These are phyloP conservation scores for Microthlaspi erraticum DNA, from an alignment of 345 rosid genomes.

Conservation along the genomic window DNA sequence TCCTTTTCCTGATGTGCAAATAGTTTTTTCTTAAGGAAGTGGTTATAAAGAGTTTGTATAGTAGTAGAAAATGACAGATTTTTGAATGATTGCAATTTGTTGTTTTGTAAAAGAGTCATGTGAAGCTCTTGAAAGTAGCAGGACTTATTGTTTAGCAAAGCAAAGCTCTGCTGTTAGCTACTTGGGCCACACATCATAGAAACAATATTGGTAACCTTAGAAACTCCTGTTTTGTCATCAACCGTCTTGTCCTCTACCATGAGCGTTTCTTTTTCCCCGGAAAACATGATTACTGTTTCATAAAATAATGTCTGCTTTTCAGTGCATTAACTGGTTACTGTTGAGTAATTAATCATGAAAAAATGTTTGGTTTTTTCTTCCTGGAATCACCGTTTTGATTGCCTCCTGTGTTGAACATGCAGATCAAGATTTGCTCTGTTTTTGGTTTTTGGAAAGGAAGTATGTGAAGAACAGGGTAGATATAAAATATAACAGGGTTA, in stretches of 20 bases:
- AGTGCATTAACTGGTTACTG: neutral
- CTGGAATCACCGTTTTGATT: constrained; percentile 25
- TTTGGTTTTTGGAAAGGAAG: constrained; percentile 16
- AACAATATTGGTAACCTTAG: constrained; percentile 43
- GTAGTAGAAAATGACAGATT: constrained; percentile 37
- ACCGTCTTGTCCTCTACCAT: constrained; percentile 37
- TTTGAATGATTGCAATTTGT: constrained; percentile 39
- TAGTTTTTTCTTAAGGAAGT: constrained; percentile 37
- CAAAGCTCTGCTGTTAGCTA: constrained; percentile 43
- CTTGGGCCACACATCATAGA: constrained; percentile 43
- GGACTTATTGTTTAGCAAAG: constrained; percentile 34
- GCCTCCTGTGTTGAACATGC: constrained; percentile 32
- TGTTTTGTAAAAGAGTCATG: constrained; percentile 42
- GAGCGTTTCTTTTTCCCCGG: constrained; percentile 18
- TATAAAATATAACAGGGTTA: constrained; percentile 29
- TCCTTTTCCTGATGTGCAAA: constrained; percentile 39
- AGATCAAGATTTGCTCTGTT: constrained; percentile 28
- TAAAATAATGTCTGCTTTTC: constrained; percentile 19
- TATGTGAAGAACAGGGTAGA: constrained; percentile 39
- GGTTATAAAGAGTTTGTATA: constrained; percentile 35
- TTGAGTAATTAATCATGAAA: constrained; percentile 5
- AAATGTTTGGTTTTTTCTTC: constrained; percentile 3
- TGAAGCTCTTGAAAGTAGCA: constrained; percentile 41
- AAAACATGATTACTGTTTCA: constrained; percentile 21
- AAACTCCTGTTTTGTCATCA: constrained; percentile 44